Conservation (phyloP, 2,329 filamentous ascomycete genomes). For the Aspergillus fumigatus region DNA sequence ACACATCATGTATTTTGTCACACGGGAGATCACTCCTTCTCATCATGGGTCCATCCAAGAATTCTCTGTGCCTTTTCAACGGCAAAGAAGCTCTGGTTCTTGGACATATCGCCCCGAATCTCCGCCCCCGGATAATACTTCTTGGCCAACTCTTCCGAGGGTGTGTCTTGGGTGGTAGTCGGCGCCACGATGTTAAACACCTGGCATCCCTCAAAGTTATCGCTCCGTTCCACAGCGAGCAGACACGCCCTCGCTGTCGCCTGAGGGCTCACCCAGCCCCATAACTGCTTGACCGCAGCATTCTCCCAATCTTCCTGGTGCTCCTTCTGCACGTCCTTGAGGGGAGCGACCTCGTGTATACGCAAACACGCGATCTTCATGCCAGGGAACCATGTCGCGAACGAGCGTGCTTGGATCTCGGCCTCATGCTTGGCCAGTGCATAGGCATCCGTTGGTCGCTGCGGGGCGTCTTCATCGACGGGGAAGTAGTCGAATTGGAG, state of each 20-base stretch:
- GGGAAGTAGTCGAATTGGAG: slow-evolving; percentile 36
- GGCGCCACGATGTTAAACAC: slow-evolving; percentile 35
- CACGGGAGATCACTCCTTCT: slow-evolving; percentile 15
- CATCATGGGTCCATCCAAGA: slow-evolving; percentile 28
- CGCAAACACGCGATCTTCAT: slow-evolving; percentile 36
- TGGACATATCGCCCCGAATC: slow-evolving; percentile 18
- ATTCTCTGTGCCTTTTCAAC: slow-evolving; percentile 9
- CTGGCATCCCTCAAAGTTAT: slow-evolving; percentile 30
- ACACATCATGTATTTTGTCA: neutral
- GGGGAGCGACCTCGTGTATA: slow-evolving; percentile 35
- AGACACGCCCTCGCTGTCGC: slow-evolving; percentile 36
- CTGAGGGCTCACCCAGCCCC: slow-evolving; percentile 33
- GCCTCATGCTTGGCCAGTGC: slow-evolving; percentile 36
- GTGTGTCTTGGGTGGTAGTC: slow-evolving; percentile 22
- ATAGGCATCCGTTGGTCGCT: slow-evolving; percentile 33
- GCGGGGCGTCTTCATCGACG: slow-evolving; percentile 33
- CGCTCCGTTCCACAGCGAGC: slow-evolving; percentile 27
- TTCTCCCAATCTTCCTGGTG: slow-evolving; percentile 32
- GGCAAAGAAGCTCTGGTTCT: slow-evolving; percentile 21
- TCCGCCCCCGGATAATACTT: slow-evolving; percentile 23
- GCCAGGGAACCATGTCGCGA: slow-evolving; percentile 35
- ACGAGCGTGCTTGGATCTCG: slow-evolving; percentile 30
- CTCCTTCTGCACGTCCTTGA: slow-evolving; percentile 27
- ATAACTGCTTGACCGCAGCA: slow-evolving; percentile 32
- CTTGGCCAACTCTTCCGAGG: slow-evolving; percentile 20